A percentile compares a stretch with the other conserved stretches of the same genome.
Evolutionary conservation across 495 filamentous ascomycete species (phyloP).

Genomic region (Daldinia concentrica): DNA sequence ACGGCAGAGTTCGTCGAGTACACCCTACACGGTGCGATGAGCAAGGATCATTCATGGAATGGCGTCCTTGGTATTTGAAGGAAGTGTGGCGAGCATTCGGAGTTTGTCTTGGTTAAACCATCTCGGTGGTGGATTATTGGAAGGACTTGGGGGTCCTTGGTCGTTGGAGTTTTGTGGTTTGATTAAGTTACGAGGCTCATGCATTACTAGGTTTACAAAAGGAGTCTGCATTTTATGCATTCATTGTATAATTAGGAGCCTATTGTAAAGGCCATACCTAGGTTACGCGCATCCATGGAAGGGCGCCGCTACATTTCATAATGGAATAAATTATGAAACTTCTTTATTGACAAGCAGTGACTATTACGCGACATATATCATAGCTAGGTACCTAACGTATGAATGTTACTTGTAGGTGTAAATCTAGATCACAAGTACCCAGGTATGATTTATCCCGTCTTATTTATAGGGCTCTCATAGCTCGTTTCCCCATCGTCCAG

Average conservation of each 20-base stretch:
- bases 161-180: constrained; percentile 7
- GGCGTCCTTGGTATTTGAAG: constrained; percentile 47
- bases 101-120: constrained; percentile 10
- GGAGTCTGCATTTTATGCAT: constrained; percentile 28
- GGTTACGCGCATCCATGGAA: constrained; percentile 17
- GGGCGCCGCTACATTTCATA: constrained; percentile 30
- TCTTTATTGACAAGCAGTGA: background rate
- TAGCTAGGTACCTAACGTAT: too few species aligned
- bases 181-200: constrained; percentile 26
- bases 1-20: constrained; percentile 72
- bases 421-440: background rate
- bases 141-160: background rate
- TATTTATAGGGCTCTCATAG: constrained; percentile 14
- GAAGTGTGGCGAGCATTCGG: background rate
- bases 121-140: background rate
- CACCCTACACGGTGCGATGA: constrained; percentile 60
- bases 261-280: constrained; percentile 9
- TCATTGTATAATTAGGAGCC: constrained; percentile 27
- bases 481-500: constrained; percentile 48
- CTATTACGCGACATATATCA: background rate
- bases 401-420: too few species aligned
- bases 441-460: background rate
- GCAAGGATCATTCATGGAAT: constrained; percentile 51
- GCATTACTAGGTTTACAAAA: constrained; percentile 30
- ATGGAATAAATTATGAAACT: constrained; percentile 25